Evolutionary conservation across 106 monocot species (phyloP), one percentile per base, ranked within the genome.

Genomic region (Xerophyta viscosa): DNA sequence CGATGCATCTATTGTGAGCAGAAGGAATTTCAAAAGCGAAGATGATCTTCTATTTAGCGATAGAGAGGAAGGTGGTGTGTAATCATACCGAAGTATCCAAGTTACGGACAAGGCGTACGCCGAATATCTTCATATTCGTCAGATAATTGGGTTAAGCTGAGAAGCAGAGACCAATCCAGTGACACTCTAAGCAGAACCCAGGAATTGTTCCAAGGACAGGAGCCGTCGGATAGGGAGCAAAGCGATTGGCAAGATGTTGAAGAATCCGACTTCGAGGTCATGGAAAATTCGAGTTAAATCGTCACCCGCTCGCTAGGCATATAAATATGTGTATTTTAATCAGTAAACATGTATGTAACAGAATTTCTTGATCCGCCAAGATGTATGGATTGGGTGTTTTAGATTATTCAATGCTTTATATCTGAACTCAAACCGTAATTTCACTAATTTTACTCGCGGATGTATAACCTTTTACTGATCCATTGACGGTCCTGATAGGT

Each of bases 211-310:
- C n/a, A n/a, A n/a, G 21, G 10, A n/a, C n/a, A n/a, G n/a, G n/a
- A n/a, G n/a, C n/a, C 39, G 0, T 39, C 31, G 12, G 15, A 29
- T n/a, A 41, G 41, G 3, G 67, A 59, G 31, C 58, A 57, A 5
- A 20, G 64, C 7, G 43, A 30, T 42, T 73, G 73, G 66, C 26
- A 43, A 30, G 47, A 48, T 4, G 46, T 53, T 4, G 73, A 58
- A 53, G 73, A 67, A 22, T 62, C 61, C 18, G 73, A 73, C 49
- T 61, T 61, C n/a, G 73, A 73, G 41, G 24, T 73, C 17, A 12
- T 73, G 26, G 63, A 63, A 42, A 69, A 60, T 27, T 50, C 9
- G 12, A 50, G 2, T 48, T 20, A 50, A 27, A 39, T n/a, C n/a
- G n/a, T n/a, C n/a, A n/a, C n/a, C n/a, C n/a, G n/a, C n/a, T n/a